Percentiles rank a stretch among this genome's conserved stretches.
Evolutionary conservation across 2,329 filamentous ascomycete species (phyloP).

Genomic region (Gnomoniopsis sp.): DNA sequence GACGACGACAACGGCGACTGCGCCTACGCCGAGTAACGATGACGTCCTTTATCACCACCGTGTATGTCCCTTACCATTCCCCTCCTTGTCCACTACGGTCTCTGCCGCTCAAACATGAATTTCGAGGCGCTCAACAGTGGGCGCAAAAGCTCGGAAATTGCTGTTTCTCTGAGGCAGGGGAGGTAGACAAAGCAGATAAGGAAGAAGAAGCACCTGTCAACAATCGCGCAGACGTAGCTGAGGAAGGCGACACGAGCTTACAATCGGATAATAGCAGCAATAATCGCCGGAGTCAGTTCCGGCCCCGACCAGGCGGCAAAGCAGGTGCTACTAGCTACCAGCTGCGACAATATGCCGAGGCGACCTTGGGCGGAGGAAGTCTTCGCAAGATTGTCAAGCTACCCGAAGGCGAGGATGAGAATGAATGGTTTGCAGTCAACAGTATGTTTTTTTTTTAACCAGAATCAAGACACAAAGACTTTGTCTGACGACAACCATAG

Average conservation of each 20-base stretch:
- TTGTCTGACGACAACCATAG: conserved; percentile 40
- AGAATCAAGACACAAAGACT: not conserved
- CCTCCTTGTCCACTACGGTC: conserved; percentile 29
- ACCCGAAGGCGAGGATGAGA: conserved; percentile 94
- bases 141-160: not conserved
- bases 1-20: not conserved
- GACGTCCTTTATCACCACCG: conserved; percentile 78
- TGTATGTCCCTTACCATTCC: conserved; percentile 58
- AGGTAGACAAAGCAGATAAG: too few relatives aligned
- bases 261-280: conserved; percentile 62
- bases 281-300: conserved; percentile 86
- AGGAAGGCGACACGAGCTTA: conserved; percentile 1
- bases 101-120: conserved; percentile 26
- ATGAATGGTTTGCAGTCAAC: conserved; percentile 98
- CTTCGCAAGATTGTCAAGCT: conserved; percentile 94
- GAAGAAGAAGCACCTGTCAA: not conserved
- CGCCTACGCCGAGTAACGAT: conserved; percentile 50
- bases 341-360: conserved; percentile 95
- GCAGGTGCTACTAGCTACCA: conserved; percentile 86
- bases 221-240: not conserved
- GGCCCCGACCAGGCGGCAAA: conserved; percentile 78
- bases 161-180: not conserved
- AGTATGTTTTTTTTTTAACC: conserved; percentile 50
- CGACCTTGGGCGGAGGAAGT: conserved; percentile 90
- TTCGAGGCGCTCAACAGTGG: not conserved